Evolutionary conservation across 2,329 filamentous ascomycete genomes (phyloP), one percentile per base, ranked within the genome.

Genomic region (Apiospora kogelbergensis): DNA sequence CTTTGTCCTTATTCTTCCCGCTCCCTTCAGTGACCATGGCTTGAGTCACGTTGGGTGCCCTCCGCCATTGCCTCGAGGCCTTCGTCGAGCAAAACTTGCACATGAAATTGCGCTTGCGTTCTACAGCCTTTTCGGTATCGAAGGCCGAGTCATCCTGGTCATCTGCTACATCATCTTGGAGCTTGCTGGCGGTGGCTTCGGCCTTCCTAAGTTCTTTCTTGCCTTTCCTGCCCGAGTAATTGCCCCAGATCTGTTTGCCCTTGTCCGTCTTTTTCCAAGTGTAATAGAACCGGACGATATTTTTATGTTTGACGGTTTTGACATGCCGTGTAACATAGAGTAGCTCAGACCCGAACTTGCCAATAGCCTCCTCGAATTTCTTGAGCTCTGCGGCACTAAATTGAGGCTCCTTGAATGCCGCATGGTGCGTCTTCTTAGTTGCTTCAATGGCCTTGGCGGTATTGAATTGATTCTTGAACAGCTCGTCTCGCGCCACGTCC

Each of bases 131-230:
- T 48, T 91, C 91, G 65, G 90, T 90, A 78, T 99, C 96, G 75
- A 97, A 99, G 2, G 96, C 96, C 6, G 96, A 99, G 80, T 99
- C 96, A 74, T 99, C 96, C 17, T 92, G 87, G 71, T 95, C 91
- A 78, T 99, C 92, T 9, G 95, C 96, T 71, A 99, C 91, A 78
- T 98, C 95, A 74, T 98, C 95, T 71, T 96, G 89, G 40, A 97
- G 83, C 78, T 96, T 97, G 40, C 89, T 89, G 20, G 88, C 87
- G 7, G 88, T 87, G 63, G 90, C 91, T 75, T 93, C 91, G 33
- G 87, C 88, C 74, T 90, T 91, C 77, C 91, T 93, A 53, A 90
- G 90, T 76, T 97, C 93, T 80, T 96, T 97, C 80, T 95, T 97
- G 68, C 93, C 93, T 78, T 97, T 97, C 63, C 95, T 89, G 13